Evolutionary conservation across 2,329 filamentous ascomycete species (phyloP).

Genomic region (Sporothrix schenckii): DNA sequence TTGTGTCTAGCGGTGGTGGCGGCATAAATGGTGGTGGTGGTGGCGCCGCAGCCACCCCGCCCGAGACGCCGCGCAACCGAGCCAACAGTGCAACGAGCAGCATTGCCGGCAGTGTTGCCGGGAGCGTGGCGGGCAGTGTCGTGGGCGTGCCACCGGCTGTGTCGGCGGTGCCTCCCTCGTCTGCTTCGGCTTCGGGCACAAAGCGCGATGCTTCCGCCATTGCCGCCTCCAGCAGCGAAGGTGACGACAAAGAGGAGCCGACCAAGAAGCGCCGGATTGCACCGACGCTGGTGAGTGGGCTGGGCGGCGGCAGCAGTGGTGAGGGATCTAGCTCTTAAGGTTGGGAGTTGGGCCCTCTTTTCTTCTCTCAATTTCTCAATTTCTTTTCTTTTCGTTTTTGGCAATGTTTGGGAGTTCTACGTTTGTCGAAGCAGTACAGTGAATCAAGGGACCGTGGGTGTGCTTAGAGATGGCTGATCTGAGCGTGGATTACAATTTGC

Average conservation of each 20-base stretch:
- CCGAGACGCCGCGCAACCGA: slow-evolving; percentile 76
- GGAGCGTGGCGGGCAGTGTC: slow-evolving; percentile 18
- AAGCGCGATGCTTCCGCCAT: slow-evolving; percentile 61
- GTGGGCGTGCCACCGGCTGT: slow-evolving; percentile 37
- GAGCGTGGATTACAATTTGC: background rate
- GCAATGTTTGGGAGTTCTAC: background rate
- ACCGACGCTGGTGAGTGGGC: slow-evolving; percentile 59
- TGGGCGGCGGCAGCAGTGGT: background rate
- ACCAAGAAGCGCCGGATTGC: slow-evolving; percentile 72
- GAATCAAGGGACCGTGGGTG: too few species aligned
- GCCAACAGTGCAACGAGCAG: slow-evolving; percentile 55
- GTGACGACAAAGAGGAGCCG: slow-evolving; percentile 43
- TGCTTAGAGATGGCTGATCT: background rate
- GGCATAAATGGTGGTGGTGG: background rate
- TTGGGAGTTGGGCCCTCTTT: background rate
- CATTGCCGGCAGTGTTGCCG: slow-evolving; percentile 52
- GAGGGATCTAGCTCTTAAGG: background rate
- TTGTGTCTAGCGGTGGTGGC: background rate
- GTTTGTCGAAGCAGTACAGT: background rate
- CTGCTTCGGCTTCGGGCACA: background rate
- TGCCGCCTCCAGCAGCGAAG: slow-evolving; percentile 16
- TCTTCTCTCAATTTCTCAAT: background rate
- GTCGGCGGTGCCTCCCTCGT: slow-evolving; percentile 11
- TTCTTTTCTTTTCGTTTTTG: background rate
- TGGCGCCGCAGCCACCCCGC: slow-evolving; percentile 66